Percentiles rank a stretch among this genome's conserved stretches.
Evolutionary conservation across 192 early-diverging fungal species (phyloP).

Genomic region (Coemansia sp.): DNA sequence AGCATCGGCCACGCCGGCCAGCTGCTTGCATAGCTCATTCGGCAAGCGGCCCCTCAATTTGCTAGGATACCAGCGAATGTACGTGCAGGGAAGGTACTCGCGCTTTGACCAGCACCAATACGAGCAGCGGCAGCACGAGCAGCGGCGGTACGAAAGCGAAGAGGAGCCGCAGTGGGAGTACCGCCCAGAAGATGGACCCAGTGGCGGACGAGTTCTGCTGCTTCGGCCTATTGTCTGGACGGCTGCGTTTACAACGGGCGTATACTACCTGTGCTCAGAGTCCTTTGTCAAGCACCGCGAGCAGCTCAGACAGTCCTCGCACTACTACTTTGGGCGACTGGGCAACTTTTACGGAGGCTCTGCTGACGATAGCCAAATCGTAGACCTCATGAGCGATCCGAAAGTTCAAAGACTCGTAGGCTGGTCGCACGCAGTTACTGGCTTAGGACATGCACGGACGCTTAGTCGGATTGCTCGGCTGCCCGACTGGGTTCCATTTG

Average conservation of each 20-base stretch:
- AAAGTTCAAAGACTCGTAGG: constrained; percentile 31
- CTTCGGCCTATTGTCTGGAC: constrained; percentile 36
- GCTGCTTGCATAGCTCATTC: neutral
- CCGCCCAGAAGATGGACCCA: constrained; percentile 7
- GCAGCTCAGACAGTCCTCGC: neutral
- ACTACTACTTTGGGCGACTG: neutral
- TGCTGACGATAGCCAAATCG: neutral
- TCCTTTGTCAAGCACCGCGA: constrained; percentile 12
- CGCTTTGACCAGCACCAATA: constrained; percentile 6
- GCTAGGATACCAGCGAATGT: neutral
- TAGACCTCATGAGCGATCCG: constrained; percentile 28
- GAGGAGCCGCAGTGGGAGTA: constrained; percentile 13
- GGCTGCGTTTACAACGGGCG: constrained; percentile 25
- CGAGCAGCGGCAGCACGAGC: constrained; percentile 4
- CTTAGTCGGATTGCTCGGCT: constrained; percentile 31
- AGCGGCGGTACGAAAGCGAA: neutral
- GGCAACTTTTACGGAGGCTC: constrained; percentile 2
- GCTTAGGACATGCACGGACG: constrained; percentile 21
- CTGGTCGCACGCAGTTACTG: constrained; percentile 10
- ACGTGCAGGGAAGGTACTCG: neutral
- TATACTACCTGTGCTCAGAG: constrained; percentile 30
- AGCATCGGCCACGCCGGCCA: neutral
- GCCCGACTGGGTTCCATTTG: constrained; percentile 43
- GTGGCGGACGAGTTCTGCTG: constrained; percentile 13
- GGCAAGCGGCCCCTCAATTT: neutral